Evolutionary conservation across 805 yeast species (phyloP).

Genomic region (Saturnispora galanensis): DNA sequence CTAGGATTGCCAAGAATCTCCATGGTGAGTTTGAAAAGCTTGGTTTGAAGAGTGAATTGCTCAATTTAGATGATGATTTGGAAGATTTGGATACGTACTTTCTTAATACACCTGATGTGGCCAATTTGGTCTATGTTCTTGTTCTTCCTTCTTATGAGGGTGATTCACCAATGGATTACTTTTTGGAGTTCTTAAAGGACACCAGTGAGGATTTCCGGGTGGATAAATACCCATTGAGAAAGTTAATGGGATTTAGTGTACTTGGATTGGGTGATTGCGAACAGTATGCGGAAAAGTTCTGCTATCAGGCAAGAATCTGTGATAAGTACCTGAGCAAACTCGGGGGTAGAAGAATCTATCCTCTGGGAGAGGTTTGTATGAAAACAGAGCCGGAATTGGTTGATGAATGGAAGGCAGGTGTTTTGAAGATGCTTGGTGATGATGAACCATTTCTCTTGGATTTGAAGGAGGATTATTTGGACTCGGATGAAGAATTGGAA

Average conservation of each 20-base stretch:
- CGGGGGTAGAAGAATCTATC: conserved; percentile 81
- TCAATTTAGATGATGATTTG: conserved; percentile 70
- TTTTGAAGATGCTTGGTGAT: conserved; percentile 55
- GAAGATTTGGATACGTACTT: conserved; percentile 80
- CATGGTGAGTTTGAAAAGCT: conserved; percentile 27
- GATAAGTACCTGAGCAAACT: conserved; percentile 70
- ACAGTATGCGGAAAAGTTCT: conserved; percentile 70
- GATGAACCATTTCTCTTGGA: conserved; percentile 48
- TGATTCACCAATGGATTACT: conserved; percentile 85
- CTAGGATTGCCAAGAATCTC: conserved; percentile 43
- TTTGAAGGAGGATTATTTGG: conserved; percentile 37
- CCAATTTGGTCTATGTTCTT: conserved; percentile 44
- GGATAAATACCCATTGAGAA: conserved; percentile 67
- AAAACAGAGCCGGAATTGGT: conserved; percentile 53
- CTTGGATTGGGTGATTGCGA: conserved; percentile 84
- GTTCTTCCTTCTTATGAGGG: conserved; percentile 88
- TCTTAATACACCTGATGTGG: conserved; percentile 44
- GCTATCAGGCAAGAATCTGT: conserved; percentile 72
- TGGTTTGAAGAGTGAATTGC: conserved; percentile 28
- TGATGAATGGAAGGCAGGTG: conserved; percentile 55
- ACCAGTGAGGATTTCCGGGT: conserved; percentile 79
- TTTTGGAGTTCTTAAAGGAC: conserved; percentile 69
- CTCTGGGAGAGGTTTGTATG: conserved; percentile 76
- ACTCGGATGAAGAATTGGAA: conserved; percentile 11
- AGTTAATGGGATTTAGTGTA: conserved; percentile 71